Evolutionary conservation across 495 filamentous ascomycete species (phyloP), one percentile per base, ranked within the genome.

Genomic region (Ramalina intermedia): DNA sequence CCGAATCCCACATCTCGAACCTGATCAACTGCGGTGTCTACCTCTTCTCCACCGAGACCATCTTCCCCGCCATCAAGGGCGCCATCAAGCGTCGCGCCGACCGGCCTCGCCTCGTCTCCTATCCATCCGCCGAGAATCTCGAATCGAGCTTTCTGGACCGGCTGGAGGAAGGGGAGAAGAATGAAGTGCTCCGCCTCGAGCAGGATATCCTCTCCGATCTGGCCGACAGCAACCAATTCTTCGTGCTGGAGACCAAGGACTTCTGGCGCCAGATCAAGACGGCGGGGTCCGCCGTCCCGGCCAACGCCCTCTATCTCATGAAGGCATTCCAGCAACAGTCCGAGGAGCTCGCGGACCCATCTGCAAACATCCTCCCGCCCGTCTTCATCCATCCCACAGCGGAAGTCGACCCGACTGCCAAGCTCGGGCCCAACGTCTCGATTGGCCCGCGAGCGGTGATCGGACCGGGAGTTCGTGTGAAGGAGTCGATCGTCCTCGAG

Each of bases 231-330:
- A 89, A 93, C 63, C 87, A 91, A 61, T 99, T 99, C 74, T 99
- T 85, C 66, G 93, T 96, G 17, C 83, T 94, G 65, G 91, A 99
- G 68, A 96, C 91, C 40, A 94, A 94, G 69, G 91, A 95, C 61
- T 99, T 99, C 69, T 99, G 91, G 91, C 89, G 91, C 48, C 91
- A 99, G 73, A 96, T 99, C 75, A 99, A 99, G 77, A 94, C 93
- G 5, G 91, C 91, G 43, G 93, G 93, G 37, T 96, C 91, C 18
- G 91, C 91, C 43, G 87, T 99, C 48, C 93, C 91, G 9, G 91
- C 91, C 50, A 96, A 99, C 61, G 93, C 91, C 1, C 79, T 99
- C 2, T 99, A 99, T 69, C 79, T 99, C 37, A 86, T 89, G 62
- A 90, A 96, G 70, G 93, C 91, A 6, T 82, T 81, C 69, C 93